Evolutionary conservation across 768 basidiomycete species (phyloP).

Genomic region (Boletus fagicola): DNA sequence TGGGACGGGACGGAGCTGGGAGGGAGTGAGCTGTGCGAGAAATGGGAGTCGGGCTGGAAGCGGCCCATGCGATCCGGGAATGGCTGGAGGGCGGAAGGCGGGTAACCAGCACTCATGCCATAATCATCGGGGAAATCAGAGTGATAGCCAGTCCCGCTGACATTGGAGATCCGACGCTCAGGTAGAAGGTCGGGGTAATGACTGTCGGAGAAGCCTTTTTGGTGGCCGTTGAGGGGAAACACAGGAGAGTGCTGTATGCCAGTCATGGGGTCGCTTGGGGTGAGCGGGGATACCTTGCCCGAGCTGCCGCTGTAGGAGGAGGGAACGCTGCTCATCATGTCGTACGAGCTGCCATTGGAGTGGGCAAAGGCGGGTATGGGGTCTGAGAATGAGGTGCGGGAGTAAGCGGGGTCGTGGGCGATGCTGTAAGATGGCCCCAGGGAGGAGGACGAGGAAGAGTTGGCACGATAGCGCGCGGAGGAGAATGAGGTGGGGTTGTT

Average conservation of each 20-base stretch:
- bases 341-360: constrained; percentile 56
- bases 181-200: constrained; percentile 59
- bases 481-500: constrained; percentile 46
- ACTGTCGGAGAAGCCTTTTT: constrained; percentile 56
- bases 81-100: constrained; percentile 51
- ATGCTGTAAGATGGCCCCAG: constrained; percentile 55
- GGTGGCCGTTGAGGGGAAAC: constrained; percentile 43
- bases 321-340: constrained; percentile 59
- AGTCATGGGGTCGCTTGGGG: constrained; percentile 62
- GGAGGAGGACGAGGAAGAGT: constrained; percentile 72
- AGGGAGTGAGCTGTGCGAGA: constrained; percentile 43
- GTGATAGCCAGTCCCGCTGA: constrained; percentile 46
- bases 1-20: constrained; percentile 47
- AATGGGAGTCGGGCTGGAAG: constrained; percentile 54
- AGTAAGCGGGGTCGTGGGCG: constrained; percentile 56
- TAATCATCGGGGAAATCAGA: constrained; percentile 68
- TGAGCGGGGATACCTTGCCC: constrained; percentile 75
- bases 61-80: constrained; percentile 59
- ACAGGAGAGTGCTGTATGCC: constrained; percentile 54
- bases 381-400: constrained; percentile 59
- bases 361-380: constrained; percentile 55
- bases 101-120: constrained; percentile 49
- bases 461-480: constrained; percentile 65
- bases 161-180: constrained; percentile 57
- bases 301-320: constrained; percentile 58